Base-by-base conservation (phyloP, 2,329 filamentous ascomycete genomes). In the Pseudomassariella vexata region DNA sequence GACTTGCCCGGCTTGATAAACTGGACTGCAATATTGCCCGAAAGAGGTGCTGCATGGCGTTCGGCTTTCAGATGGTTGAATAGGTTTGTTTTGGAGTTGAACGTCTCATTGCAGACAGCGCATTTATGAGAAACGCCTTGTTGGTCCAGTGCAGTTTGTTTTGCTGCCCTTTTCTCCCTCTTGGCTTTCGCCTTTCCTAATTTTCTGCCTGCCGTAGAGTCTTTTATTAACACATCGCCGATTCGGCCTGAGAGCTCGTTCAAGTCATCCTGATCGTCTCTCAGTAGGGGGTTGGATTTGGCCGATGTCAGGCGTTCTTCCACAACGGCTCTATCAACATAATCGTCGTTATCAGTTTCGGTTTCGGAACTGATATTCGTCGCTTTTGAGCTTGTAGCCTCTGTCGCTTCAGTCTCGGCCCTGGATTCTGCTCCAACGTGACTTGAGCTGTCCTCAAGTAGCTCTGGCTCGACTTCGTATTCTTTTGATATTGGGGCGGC, bases 51-150 rank as follows among this genome's bases (percentile, higher is more conserved):
- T 5, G 80, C 82, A 60, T 92, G 85, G 8, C 62, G 62, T 12
- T 73, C 59, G 8, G 79, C 71, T 40, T 76, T 74, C 36, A 92
- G 68, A 55, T 94, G 87, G 32, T 73, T 65, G 53, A 90, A 90
- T 12, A 94, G 59, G 43, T 77, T 79, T 5, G 75, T 82, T 44
- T 78, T 81, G 2, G 82, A 86, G 0, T 73, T 42, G 35, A 74
- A 76, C 1, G 37, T 41, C 36, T 60, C 57, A 3, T 57, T 50
- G 43, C 72, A 76, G 11, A 62, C 54, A 17, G 56, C 49, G 44
- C 70, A 74, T 35, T 43, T 57, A 33, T 68, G 56, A 16, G 40
- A 40, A 27, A 56, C 48, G 7, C 48, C 46, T 25, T 57, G 47
- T 24, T 56, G 45, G 14, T 52, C 49, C 20, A 55, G 47, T 16